Conservation (phyloP, 208 protist species). For the Acanthamoeba lenticulata region DNA sequence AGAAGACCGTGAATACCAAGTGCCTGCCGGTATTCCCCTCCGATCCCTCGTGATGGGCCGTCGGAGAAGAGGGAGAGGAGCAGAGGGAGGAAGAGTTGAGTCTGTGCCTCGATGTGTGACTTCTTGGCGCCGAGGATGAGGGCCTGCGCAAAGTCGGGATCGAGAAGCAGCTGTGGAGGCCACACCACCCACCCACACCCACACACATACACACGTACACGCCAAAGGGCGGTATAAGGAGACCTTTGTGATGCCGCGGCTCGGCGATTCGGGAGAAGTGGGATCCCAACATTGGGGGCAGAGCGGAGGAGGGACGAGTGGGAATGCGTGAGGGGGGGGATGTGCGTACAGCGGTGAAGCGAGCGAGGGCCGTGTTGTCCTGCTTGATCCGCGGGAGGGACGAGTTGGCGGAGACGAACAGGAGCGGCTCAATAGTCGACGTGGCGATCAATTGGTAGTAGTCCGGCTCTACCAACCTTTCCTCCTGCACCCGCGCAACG, state of each 20-base stretch:
- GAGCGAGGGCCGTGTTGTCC: background rate
- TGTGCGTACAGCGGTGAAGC: background rate
- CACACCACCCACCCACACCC: background rate
- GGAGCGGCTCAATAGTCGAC: slow-evolving; percentile 8
- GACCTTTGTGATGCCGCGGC: no score
- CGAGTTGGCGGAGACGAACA: background rate
- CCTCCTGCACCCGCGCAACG: background rate
- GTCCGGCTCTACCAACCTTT: background rate
- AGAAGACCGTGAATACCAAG: no score
- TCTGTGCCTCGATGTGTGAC: background rate
- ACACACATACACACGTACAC: background rate
- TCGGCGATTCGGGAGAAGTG: background rate
- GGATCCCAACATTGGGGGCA: background rate
- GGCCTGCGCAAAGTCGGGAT: slow-evolving; percentile 11
- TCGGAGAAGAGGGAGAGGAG: background rate
- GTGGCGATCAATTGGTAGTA: background rate
- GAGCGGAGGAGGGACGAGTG: background rate
- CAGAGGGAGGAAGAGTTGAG: background rate
- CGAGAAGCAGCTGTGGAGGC: background rate
- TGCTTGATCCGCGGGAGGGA: background rate
- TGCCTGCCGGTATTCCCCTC: no score
- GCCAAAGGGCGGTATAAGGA: no score
- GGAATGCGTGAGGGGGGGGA: background rate
- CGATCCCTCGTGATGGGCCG: no score
- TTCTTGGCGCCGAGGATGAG: slow-evolving; percentile 30